Evolutionary conservation across 306 rosid genomes (phyloP).

Genomic region (Crataegus laevigata): DNA sequence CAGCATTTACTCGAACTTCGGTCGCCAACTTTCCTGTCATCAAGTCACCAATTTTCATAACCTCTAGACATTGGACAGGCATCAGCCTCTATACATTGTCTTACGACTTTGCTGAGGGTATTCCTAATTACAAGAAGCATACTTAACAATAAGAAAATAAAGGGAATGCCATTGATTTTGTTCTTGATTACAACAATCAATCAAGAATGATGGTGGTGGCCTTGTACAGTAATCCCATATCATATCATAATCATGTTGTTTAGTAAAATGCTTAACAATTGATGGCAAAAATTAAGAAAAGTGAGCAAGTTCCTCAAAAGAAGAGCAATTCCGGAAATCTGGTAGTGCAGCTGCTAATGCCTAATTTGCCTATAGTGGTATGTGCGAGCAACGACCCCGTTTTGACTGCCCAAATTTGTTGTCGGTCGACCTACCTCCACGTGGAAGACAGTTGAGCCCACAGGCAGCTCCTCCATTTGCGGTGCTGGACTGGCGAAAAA

Average conservation of each 20-base stretch:
- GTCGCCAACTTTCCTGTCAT: too few relatives aligned
- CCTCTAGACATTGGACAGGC: too few relatives aligned
- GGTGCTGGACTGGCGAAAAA: constrained; percentile 5
- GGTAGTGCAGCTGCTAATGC: neutral
- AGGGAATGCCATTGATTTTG: neutral
- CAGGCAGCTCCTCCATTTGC: constrained; percentile 1
- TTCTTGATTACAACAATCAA: neutral
- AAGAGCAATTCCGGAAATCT: neutral
- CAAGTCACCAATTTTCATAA: too few relatives aligned
- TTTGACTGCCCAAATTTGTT: neutral
- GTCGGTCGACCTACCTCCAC: constrained; percentile 12
- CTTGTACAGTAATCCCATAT: neutral
- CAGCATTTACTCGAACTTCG: too few relatives aligned
- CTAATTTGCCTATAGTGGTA: neutral
- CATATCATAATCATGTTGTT: neutral
- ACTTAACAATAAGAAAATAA: neutral
- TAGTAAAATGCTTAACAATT: constrained; percentile 7
- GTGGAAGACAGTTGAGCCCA: neutral
- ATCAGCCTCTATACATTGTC: too few relatives aligned
- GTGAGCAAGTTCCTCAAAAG: neutral
- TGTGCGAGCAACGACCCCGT: neutral
- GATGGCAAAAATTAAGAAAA: neutral
- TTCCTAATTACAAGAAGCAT: too few relatives aligned
- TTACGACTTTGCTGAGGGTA: too few relatives aligned
- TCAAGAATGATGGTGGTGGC: neutral